Evolutionary conservation across 169 alveolate genomes (phyloP).

Genomic region (Cryptosporidium sp.): DNA sequence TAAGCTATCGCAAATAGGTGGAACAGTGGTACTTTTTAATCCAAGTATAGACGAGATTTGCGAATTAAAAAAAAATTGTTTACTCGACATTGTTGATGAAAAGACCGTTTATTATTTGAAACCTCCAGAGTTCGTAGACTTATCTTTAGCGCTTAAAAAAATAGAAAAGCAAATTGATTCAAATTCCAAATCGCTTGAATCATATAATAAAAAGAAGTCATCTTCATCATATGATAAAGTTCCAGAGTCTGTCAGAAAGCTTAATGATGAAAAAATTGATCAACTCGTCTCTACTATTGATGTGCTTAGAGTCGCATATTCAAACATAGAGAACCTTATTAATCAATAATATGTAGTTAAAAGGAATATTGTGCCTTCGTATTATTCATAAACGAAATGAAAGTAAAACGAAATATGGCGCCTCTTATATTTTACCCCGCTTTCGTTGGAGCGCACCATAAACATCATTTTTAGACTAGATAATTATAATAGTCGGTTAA

Average conservation of each 20-base stretch:
- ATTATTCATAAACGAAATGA: background rate
- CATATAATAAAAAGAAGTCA: conserved; percentile 82
- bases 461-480: conserved; percentile 60
- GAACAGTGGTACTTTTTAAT: conserved; percentile 7
- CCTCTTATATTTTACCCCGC: conserved; percentile 15
- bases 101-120: conserved; percentile 77
- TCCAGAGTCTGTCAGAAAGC: conserved; percentile 84
- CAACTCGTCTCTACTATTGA: conserved; percentile 75
- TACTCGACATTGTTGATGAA: conserved; percentile 78
- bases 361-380: background rate
- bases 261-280: conserved; percentile 83
- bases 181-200: conserved; percentile 80
- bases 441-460: conserved; percentile 49
- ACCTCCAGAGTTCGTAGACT: conserved; percentile 78
- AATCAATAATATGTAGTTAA: background rate
- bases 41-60: conserved; percentile 6
- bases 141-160: conserved; percentile 79
- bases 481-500: background rate
- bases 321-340: conserved; percentile 19
- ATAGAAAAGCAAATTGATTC: conserved; percentile 81
- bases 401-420: background rate
- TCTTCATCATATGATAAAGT: conserved; percentile 80
- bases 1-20: conserved; percentile 21
- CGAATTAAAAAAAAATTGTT: conserved; percentile 20
- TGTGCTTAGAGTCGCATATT: conserved; percentile 29